Evolutionary conservation across 306 rosid species (phyloP), one percentile per base, ranked within the genome.

Genomic region (Vigna nakashimae): DNA sequence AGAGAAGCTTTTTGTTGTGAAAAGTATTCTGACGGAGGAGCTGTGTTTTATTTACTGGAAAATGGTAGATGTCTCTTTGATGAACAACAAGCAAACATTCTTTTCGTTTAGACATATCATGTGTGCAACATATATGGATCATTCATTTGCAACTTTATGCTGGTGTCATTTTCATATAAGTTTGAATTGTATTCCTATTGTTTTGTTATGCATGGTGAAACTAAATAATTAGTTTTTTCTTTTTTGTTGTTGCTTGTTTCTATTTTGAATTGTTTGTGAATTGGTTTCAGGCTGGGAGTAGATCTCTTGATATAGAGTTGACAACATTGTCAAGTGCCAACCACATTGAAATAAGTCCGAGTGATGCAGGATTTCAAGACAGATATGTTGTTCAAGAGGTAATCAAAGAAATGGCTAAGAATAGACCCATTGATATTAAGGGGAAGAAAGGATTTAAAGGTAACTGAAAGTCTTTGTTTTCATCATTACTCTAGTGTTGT

Each of bases 301-400:
- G 98, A 88, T 90, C 88, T 12, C 84, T 95, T 87, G 98, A 95
- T 64, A 62, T 95, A 64, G 98, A 95, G 90, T 81, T 95, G 78
- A 95, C 98, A 28, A 95, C 98, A 9, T 72, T 95, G 55, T 86
- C 97, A 45, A 92, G 98, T 84, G 84, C 92, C 65, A 83, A 92
- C 82, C 98, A 95, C 72, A 89, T 89, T 18, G 98, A 95, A 82
- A 76, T 95, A 80, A 95, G 80, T 77, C 98, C 98, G 34, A 88
- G 97, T 50, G 98, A 95, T 83, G 98, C 98, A 46, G 98, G 98
- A 66, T 95, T 92, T 85, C 96, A 89, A 82, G 98, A 95, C 74
- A 92, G 97, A 83, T 92, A 92, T 77, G 63, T 92, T 71, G 96
- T 95, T 78, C 98, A 95, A 74, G 98, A 95, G 86, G 80, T 95